Conservation (phyloP, 1,284 basidiomycete genomes). For the Schizopora paradoxa region DNA sequence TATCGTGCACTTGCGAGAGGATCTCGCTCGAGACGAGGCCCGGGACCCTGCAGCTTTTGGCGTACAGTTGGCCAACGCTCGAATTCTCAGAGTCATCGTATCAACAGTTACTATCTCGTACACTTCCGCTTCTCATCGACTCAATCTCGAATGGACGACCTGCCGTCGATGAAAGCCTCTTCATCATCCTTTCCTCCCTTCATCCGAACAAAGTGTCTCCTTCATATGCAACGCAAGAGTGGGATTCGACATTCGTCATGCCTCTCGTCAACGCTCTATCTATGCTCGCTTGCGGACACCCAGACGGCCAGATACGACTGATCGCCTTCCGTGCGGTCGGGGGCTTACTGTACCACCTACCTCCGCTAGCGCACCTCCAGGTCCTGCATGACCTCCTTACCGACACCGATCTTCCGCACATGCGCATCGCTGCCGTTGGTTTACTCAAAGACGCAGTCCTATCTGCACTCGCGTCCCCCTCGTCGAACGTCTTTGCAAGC, state of each 20-base stretch:
- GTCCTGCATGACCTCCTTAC: slow-evolving; percentile 48
- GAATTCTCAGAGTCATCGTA: too few relatives aligned
- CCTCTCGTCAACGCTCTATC: slow-evolving; percentile 48
- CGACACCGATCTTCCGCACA: slow-evolving; percentile 47
- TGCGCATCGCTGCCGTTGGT: slow-evolving; percentile 60
- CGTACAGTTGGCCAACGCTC: too few relatives aligned
- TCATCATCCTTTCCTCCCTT: slow-evolving; percentile 46
- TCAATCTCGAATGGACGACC: slow-evolving; percentile 48
- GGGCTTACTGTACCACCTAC: slow-evolving; percentile 41
- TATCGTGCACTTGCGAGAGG: too few relatives aligned
- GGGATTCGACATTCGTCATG: slow-evolving; percentile 40
- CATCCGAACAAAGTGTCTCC: slow-evolving; percentile 20
- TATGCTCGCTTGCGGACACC: slow-evolving; percentile 52
- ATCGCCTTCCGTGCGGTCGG: slow-evolving; percentile 55
- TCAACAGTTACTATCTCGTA: too few relatives aligned
- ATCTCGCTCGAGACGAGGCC: too few relatives aligned
- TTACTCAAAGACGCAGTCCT: slow-evolving; percentile 62
- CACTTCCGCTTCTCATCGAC: slow-evolving; percentile 41
- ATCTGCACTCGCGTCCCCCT: slow-evolving; percentile 35
- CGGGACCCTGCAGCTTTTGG: too few relatives aligned
- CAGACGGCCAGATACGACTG: slow-evolving; percentile 51
- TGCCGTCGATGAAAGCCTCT: slow-evolving; percentile 51
- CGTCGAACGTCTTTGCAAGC: slow-evolving; percentile 37
- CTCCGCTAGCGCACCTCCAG: slow-evolving; percentile 43
- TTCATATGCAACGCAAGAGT: slow-evolving; percentile 20